Evolutionary conservation across 805 yeast species (phyloP).

Genomic region (Lipomyces mesembrius): DNA sequence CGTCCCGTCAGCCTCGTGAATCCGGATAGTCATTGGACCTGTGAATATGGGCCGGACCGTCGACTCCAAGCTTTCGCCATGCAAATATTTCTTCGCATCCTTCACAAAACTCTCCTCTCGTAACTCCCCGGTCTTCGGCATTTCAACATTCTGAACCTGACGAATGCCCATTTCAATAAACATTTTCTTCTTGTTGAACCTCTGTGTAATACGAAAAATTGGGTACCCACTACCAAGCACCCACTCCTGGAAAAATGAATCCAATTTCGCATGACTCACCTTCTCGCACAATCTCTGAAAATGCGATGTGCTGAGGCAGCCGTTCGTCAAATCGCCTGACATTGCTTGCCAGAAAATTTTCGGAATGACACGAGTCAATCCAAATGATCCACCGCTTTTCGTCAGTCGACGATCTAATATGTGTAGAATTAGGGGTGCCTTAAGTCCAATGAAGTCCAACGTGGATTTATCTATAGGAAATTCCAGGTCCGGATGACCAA

Average conservation of each 20-base stretch:
- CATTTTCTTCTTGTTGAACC: constrained; percentile 91
- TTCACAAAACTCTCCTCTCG: constrained; percentile 47
- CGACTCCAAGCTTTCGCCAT: constrained; percentile 20
- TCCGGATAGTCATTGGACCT: constrained; percentile 96
- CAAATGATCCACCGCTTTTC: constrained; percentile 92
- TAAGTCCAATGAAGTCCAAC: constrained; percentile 69
- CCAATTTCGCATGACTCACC: constrained; percentile 84
- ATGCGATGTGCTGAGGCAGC: constrained; percentile 77
- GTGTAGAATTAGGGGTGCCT: constrained; percentile 83
- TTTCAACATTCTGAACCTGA: constrained; percentile 78
- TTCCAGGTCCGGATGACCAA: constrained; percentile 69
- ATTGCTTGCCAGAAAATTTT: constrained; percentile 90
- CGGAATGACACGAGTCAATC: constrained; percentile 87
- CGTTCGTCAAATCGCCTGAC: constrained; percentile 87
- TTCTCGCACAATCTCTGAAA: constrained; percentile 94
- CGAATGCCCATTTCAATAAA: constrained; percentile 92
- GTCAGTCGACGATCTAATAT: constrained; percentile 92
- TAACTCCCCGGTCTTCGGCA: constrained; percentile 48
- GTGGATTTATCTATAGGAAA: constrained; percentile 69
- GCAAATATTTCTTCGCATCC: constrained; percentile 47
- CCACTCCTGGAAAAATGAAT: constrained; percentile 90
- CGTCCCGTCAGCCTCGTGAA: constrained; percentile 97
- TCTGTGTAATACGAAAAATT: constrained; percentile 81
- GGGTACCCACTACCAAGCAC: constrained; percentile 89
- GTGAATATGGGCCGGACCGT: constrained; percentile 57